A percentile compares a stretch with the other conserved stretches of the same genome.
phyloP scores from a whole-genome alignment of 2,329 filamentous ascomycete species.

The Penicillium sp. region DNA sequence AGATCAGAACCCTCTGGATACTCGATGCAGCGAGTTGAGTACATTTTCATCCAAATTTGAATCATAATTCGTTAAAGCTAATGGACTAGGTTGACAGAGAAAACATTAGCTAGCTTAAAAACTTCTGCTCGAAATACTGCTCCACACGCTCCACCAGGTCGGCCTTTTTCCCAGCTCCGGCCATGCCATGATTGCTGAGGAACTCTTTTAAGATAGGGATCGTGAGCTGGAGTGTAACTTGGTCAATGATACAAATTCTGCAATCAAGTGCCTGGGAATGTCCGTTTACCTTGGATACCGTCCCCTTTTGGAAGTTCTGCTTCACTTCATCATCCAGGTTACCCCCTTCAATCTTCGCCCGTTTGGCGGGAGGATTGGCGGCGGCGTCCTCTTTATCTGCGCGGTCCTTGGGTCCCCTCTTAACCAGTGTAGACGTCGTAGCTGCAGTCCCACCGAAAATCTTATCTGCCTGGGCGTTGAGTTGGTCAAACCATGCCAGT shows the following conservation, averaged over 20 bases:
- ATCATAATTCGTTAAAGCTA: not conserved
- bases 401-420: constrained; percentile 37
- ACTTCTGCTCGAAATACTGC: constrained; percentile 44
- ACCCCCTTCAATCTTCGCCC: constrained; percentile 39
- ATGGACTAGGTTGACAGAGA: not conserved
- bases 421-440: constrained; percentile 44
- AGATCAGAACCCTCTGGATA: too few relatives aligned
- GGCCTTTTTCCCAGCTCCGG: constrained; percentile 45
- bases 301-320: constrained; percentile 39
- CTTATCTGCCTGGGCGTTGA: constrained; percentile 54
- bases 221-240: constrained; percentile 43
- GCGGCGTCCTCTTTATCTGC: constrained; percentile 22
- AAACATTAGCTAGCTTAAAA: constrained; percentile 2
- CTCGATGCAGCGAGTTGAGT: too few relatives aligned
- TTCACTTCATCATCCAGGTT: constrained; percentile 38
- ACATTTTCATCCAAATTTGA: too few relatives aligned
- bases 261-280: too few relatives aligned
- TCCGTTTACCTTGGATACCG: constrained; percentile 39
- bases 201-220: constrained; percentile 45
- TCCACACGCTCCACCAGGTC: constrained; percentile 49
- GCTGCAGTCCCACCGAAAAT: constrained; percentile 35
- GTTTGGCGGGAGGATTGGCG: constrained; percentile 39
- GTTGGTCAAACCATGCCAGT: constrained; percentile 64
- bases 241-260: too few relatives aligned
- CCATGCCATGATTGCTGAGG: constrained; percentile 40